Conservation (phyloP, 768 basidiomycete genomes). For the Pleurotus tuoliensis region DNA sequence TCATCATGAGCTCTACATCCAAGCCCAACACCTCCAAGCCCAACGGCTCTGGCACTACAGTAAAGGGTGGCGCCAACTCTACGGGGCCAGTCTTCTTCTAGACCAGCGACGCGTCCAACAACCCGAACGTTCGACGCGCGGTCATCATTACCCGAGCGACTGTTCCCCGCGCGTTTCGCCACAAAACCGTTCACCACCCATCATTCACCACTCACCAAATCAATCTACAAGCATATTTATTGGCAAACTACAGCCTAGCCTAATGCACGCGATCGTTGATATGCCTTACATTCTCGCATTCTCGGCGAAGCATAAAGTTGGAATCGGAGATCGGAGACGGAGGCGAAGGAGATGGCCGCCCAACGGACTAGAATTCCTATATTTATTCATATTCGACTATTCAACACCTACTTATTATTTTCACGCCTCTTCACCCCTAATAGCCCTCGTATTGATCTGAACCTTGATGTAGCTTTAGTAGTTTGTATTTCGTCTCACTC, state of each 20-base stretch:
- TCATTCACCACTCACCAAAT: not conserved
- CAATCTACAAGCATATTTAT: not conserved
- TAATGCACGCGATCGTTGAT: not conserved
- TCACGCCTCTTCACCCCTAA: not conserved
- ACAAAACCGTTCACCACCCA: conserved; percentile 8
- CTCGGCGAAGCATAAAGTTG: not conserved
- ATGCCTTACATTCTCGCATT: not conserved
- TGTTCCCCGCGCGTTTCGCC: not conserved
- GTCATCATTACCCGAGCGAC: not conserved
- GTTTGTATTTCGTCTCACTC: not conserved
- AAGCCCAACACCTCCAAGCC: conserved; percentile 28
- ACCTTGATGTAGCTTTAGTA: conserved; percentile 4
- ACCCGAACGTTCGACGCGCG: conserved; percentile 12
- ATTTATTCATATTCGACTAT: conserved; percentile 1
- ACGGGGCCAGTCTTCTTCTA: conserved; percentile 61
- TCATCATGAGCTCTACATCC: conserved; percentile 32
- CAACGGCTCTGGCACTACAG: conserved; percentile 32
- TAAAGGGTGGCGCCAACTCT: conserved; percentile 46
- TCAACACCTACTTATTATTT: not conserved
- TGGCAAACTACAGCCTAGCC: not conserved
- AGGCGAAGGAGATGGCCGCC: not conserved
- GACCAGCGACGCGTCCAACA: conserved; percentile 18
- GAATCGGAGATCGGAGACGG: not conserved
- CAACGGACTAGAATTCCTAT: not conserved
- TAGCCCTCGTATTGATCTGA: not conserved